Conservation (phyloP, 1,284 basidiomycete genomes). For the Neonothopanus nambi region DNA sequence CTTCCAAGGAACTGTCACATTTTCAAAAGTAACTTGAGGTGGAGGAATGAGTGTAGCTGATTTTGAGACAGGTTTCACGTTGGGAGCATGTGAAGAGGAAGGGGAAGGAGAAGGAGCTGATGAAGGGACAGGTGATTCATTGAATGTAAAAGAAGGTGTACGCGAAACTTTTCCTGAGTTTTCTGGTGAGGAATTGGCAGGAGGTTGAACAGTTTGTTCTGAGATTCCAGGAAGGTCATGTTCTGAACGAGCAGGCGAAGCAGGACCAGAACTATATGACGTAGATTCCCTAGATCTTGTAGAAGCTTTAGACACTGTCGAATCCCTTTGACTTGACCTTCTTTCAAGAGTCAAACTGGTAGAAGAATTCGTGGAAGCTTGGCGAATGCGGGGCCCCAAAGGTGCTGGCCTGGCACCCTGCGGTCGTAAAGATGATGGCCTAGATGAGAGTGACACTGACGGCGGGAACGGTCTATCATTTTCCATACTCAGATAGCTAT, state of each 20-base stretch:
- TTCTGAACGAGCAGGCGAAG: constrained; percentile 3
- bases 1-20: constrained; percentile 58
- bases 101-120: constrained; percentile 7
- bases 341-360: not conserved
- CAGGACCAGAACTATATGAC: constrained; percentile 9
- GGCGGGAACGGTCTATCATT: constrained; percentile 5
- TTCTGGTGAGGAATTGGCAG: not conserved
- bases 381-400: constrained; percentile 9
- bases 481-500: too few species aligned
- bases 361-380: not conserved
- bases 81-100: constrained; percentile 12
- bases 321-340: not conserved
- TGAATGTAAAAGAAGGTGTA: not conserved
- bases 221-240: too few species aligned
- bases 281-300: constrained; percentile 10
- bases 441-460: constrained; percentile 1
- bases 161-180: not conserved
- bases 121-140: constrained; percentile 8
- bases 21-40: constrained; percentile 56
- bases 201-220: not conserved
- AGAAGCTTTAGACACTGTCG: constrained; percentile 1
- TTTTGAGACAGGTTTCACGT: constrained; percentile 18
- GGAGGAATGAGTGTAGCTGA: constrained; percentile 44
- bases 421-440: constrained; percentile 5
- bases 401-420: constrained; percentile 6